These are phyloP conservation scores for Nannizzia gypsea DNA, from an alignment of 2,329 filamentous ascomycete species.

Conservation along the genomic window DNA sequence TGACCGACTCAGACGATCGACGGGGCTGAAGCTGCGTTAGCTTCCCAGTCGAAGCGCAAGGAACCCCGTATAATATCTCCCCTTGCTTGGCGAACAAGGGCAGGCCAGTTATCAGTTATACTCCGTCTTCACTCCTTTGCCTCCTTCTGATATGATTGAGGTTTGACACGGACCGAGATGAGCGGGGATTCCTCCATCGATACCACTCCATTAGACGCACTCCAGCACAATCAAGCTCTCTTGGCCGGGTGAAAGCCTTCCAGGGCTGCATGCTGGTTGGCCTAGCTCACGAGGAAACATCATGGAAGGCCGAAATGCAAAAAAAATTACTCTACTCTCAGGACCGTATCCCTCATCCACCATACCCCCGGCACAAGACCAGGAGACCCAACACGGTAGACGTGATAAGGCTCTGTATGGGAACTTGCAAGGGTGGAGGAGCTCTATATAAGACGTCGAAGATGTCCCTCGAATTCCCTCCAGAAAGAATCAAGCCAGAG, in stretches of 20 bases:
- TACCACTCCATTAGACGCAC: background rate
- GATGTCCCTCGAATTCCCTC: background rate
- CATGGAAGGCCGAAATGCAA: background rate
- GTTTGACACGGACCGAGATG: constrained; percentile 3
- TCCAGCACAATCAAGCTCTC: background rate
- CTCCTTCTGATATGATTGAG: background rate
- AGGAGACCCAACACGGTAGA: background rate
- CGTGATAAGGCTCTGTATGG: background rate
- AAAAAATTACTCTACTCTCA: background rate
- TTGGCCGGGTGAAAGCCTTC: background rate
- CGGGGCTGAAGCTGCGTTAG: background rate
- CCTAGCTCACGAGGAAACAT: background rate
- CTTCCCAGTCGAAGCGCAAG: background rate
- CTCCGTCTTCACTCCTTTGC: background rate
- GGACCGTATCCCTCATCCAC: background rate
- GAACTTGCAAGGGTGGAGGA: background rate
- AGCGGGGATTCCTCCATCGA: background rate
- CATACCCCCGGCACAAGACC: background rate
- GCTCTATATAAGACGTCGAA: background rate
- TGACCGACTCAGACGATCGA: constrained; percentile 3
- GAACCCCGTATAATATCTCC: constrained; percentile 4
- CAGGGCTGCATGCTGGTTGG: background rate
- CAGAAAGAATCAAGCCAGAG: background rate
- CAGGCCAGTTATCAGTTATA: background rate
- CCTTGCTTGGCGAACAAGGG: background rate